Evolutionary conservation across 1,139 yeast species (phyloP).

Genomic region (Kazachstania sp.): DNA sequence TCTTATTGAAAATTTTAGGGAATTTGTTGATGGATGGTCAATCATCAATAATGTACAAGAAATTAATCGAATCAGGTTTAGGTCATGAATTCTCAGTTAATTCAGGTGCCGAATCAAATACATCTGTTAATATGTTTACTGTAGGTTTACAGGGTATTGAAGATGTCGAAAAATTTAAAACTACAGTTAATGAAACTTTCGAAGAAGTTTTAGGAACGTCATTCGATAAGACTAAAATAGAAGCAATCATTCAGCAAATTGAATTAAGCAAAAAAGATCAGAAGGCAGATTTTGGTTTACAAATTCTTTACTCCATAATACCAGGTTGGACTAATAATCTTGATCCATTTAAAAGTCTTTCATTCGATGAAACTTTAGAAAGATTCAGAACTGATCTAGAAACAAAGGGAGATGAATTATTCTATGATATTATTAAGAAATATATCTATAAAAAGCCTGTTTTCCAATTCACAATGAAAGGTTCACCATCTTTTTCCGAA

Average conservation of each 20-base stretch:
- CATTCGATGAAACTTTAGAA: slow-evolving; percentile 52
- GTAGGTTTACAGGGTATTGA: slow-evolving; percentile 77
- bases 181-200: slow-evolving; percentile 40
- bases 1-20: slow-evolving; percentile 65
- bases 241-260: slow-evolving; percentile 80
- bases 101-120: slow-evolving; percentile 77
- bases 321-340: slow-evolving; percentile 79
- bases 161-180: slow-evolving; percentile 41
- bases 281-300: slow-evolving; percentile 84
- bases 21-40: slow-evolving; percentile 83
- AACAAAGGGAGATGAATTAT: slow-evolving; percentile 47
- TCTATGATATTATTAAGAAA: slow-evolving; percentile 47
- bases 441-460: slow-evolving; percentile 46
- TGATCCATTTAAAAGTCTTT: slow-evolving; percentile 59
- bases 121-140: slow-evolving; percentile 71
- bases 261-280: slow-evolving; percentile 80
- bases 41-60: slow-evolving; percentile 80
- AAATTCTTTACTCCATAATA: slow-evolving; percentile 59
- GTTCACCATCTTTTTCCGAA: slow-evolving; percentile 47
- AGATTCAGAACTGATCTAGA: slow-evolving; percentile 55
- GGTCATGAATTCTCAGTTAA: slow-evolving; percentile 87
- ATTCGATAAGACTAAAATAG: slow-evolving; percentile 55
- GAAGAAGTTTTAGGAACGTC: slow-evolving; percentile 39
- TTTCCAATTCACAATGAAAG: slow-evolving; percentile 71
- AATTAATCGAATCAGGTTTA: slow-evolving; percentile 70